A percentile compares a stretch with the other conserved stretches of the same genome.
Evolutionary conservation across 2,329 filamentous ascomycete species (phyloP).

Genomic region (Aspergillus persii): DNA sequence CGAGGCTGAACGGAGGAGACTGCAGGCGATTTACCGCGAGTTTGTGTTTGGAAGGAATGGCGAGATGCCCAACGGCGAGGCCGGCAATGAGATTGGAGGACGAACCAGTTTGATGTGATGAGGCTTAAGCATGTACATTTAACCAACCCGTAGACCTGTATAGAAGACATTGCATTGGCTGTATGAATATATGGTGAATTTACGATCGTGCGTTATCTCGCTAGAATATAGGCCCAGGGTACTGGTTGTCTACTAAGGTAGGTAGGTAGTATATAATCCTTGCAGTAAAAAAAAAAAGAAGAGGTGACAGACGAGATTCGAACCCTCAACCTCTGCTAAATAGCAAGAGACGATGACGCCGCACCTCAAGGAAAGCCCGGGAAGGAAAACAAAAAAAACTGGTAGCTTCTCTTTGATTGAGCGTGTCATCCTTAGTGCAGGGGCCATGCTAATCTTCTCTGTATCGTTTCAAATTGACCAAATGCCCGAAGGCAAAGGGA

Average conservation of each 20-base stretch:
- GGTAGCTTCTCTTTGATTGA: slow-evolving; percentile 75
- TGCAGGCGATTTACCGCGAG: slow-evolving; percentile 82
- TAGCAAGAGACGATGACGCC: background rate
- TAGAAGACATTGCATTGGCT: slow-evolving; percentile 1
- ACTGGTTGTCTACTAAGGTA: background rate
- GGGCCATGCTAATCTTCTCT: slow-evolving; percentile 82
- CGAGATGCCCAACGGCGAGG: slow-evolving; percentile 92
- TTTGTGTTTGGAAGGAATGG: slow-evolving; percentile 91
- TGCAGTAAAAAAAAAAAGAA: background rate
- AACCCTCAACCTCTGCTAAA: background rate
- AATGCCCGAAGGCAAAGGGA: slow-evolving; percentile 48
- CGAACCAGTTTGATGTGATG: slow-evolving; percentile 84
- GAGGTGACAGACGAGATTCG: background rate
- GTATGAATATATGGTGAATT: background rate
- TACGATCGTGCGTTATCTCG: background rate
- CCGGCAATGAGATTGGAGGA: slow-evolving; percentile 86
- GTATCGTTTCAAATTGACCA: slow-evolving; percentile 68
- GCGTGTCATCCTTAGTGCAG: slow-evolving; percentile 93
- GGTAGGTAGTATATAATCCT: too few relatives aligned
- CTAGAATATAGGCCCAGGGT: background rate
- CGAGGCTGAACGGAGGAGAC: slow-evolving; percentile 67
- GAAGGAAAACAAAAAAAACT: slow-evolving; percentile 56
- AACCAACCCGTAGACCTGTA: slow-evolving; percentile 3
- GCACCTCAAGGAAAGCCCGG: slow-evolving; percentile 15
- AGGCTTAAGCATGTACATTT: slow-evolving; percentile 3